phyloP scores from a whole-genome alignment of 345 rosid genomes.

The Bruguiera gymnorhiza region DNA sequence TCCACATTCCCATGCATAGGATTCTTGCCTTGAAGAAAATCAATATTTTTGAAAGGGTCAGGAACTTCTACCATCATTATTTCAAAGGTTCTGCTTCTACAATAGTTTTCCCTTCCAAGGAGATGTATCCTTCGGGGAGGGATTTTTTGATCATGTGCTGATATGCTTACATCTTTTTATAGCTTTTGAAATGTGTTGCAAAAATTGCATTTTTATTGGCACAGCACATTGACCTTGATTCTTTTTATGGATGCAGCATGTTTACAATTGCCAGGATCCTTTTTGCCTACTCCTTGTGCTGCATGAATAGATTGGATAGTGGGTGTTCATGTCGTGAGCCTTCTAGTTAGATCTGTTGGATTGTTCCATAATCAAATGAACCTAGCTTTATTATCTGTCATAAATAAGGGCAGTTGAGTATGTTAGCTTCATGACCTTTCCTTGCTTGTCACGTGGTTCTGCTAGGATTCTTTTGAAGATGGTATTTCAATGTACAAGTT shows the following conservation, averaged over 20 bases:
- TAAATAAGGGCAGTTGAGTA: neutral
- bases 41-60: conserved; percentile 85
- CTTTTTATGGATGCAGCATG: too few species aligned
- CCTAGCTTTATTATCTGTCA: neutral
- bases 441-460: neutral
- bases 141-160: too few species aligned
- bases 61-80: too few species aligned
- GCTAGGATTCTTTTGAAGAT: neutral
- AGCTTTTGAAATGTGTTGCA: too few species aligned
- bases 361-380: neutral
- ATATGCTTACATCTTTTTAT: too few species aligned
- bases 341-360: neutral
- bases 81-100: too few species aligned
- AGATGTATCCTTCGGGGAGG: too few species aligned
- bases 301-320: neutral
- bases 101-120: too few species aligned
- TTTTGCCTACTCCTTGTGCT: too few species aligned
- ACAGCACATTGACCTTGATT: too few species aligned
- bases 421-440: neutral
- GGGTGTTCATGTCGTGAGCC: neutral
- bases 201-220: too few species aligned
- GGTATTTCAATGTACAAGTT: conserved; percentile 7
- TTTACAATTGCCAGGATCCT: too few species aligned
- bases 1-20: conserved; percentile 84
- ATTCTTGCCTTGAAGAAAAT: conserved; percentile 89